phyloP scores from a whole-genome alignment of 768 basidiomycete genomes.

The Asterophora parasitica region DNA sequence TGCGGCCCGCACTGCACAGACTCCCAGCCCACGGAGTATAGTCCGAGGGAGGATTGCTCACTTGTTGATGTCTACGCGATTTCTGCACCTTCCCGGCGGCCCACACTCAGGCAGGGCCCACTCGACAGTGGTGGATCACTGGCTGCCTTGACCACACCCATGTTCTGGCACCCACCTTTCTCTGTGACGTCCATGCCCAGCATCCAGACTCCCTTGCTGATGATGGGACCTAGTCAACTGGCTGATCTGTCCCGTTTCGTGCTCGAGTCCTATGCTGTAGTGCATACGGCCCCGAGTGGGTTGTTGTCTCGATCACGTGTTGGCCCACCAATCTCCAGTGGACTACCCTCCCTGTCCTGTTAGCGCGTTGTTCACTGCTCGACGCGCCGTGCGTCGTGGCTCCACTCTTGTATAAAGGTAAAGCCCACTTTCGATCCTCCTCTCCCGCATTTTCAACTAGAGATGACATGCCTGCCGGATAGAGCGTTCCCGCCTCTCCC shows the following conservation, averaged over 20 bases:
- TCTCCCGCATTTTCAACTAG: conserved; percentile 1
- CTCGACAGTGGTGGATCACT: neutral
- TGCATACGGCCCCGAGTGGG: conserved; percentile 1
- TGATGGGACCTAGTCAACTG: neutral
- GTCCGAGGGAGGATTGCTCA: neutral
- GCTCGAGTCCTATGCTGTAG: no score
- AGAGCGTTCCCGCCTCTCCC: conserved; percentile 9
- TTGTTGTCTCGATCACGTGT: conserved; percentile 10
- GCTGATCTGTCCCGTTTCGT: neutral
- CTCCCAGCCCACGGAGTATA: neutral
- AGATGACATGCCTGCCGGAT: conserved; percentile 3
- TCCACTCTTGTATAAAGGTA: conserved; percentile 2
- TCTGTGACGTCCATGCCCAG: neutral
- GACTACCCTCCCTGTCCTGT: neutral
- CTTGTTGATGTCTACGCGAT: neutral
- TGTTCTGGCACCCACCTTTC: neutral
- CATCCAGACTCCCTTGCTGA: neutral
- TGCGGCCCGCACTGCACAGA: no score
- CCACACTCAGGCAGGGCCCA: neutral
- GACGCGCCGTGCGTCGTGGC: neutral
- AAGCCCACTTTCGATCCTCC: neutral
- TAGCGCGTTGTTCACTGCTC: neutral
- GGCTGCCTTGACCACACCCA: neutral
- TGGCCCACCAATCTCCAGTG: conserved; percentile 5
- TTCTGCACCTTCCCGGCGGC: no score